Percentiles rank a stretch among this genome's conserved stretches.
phyloP scores from a whole-genome alignment of 495 filamentous ascomycete species.

The Aspergillus avenaceus region DNA sequence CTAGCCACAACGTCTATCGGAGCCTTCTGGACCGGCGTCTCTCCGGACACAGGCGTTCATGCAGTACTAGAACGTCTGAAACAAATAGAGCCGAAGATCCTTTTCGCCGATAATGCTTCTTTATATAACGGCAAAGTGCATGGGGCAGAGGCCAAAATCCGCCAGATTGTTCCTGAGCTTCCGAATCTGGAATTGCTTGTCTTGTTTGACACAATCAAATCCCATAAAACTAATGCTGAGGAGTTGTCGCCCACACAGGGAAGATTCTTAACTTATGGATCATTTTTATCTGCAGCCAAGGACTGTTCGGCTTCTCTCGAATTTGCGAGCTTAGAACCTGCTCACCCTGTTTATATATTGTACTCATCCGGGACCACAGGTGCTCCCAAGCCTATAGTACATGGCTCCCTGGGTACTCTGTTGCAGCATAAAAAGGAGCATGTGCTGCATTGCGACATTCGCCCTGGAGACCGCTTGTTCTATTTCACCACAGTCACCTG shows the following conservation, averaged over 20 bases:
- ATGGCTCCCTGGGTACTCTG: slow-evolving; percentile 80
- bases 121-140: slow-evolving; percentile 87
- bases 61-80: slow-evolving; percentile 76
- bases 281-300: slow-evolving; percentile 44
- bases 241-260: slow-evolving; percentile 45
- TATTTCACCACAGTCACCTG: slow-evolving; percentile 90
- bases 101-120: slow-evolving; percentile 83
- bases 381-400: slow-evolving; percentile 87
- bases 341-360: slow-evolving; percentile 85
- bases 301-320: slow-evolving; percentile 44
- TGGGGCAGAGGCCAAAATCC: slow-evolving; percentile 64
- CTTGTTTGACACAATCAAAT: slow-evolving; percentile 59
- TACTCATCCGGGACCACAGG: slow-evolving; percentile 88
- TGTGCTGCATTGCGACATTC: slow-evolving; percentile 74
- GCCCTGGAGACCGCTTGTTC: slow-evolving; percentile 60
- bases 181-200: slow-evolving; percentile 62
- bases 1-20: slow-evolving; percentile 75
- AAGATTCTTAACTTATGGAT: slow-evolving; percentile 43
- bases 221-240: slow-evolving; percentile 44
- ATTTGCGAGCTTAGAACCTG: slow-evolving; percentile 72
- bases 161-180: slow-evolving; percentile 63
- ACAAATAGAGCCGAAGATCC: slow-evolving; percentile 74
- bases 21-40: slow-evolving; percentile 88
- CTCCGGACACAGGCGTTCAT: slow-evolving; percentile 75
- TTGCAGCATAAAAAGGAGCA: slow-evolving; percentile 96